Base-by-base conservation (phyloP, 2,329 filamentous ascomycete genomes). In the Stachybotrys chartarum region DNA sequence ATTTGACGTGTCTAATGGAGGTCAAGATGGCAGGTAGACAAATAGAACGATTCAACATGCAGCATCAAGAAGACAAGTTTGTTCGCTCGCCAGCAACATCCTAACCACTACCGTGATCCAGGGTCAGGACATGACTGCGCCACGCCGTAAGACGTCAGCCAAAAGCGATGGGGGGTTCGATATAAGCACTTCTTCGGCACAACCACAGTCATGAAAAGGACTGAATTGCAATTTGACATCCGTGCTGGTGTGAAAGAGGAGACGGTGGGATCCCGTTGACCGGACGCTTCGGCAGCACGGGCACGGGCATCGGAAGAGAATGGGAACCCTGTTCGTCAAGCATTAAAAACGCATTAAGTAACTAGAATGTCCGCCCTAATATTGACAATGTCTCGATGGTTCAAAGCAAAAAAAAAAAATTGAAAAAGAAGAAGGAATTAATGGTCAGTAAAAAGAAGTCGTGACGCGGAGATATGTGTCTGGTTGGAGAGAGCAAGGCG, bases 151-250 rank as follows among this genome's bases (percentile, higher is more conserved):
- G 59, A 61, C 60, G 63, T 62, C 65, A 61, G 61, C 67, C 55
- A 61, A 62, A 59, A 67, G 65, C 64, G 63, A 66, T 60, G 58
- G 55, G 24, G 57, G 57, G 60, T 71, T 85, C 72, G 68, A 81
- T 94, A 80, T 95, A 83, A 94, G 91, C 91, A 96, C 91, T 91
- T 96, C 91, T 96, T 92, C 90, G 91, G 91, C 92, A 91, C 92
- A 94, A 92, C 85, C 82, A 80, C 85, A 91, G 90, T 87, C 90
- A 96, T 86, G 75, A 72, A 71, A 24, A 72, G 73, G 86, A 85
- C 86, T 83, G 83, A 79, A 88, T 93, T 94, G 92, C 85, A 97
- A 96, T 96, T 96, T 96, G 91, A 97, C 91, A 96, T 96, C 90
- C 88, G 90, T 96, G 92, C 92, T 93, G 75, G n/a, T 8, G 45